phyloP scores from a whole-genome alignment of 2,329 filamentous ascomycete species.

The Xylaria sp. region DNA sequence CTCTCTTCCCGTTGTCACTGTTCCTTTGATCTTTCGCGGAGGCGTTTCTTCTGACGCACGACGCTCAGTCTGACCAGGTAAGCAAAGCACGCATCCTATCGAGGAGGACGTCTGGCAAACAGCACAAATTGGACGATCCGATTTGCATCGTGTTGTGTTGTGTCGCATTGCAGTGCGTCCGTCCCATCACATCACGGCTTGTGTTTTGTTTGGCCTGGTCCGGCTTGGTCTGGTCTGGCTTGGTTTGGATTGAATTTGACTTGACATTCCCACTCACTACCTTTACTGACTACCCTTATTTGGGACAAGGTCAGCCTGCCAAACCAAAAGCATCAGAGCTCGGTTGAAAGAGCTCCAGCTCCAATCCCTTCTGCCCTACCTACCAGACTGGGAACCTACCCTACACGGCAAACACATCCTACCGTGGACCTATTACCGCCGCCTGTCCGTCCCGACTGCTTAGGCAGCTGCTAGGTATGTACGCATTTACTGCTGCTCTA shows the following conservation, averaged over 20 bases:
- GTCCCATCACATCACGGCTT: constrained; percentile 9
- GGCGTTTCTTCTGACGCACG: neutral
- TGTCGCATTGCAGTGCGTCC: constrained; percentile 14
- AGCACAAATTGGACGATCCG: constrained; percentile 5
- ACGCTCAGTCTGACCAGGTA: neutral
- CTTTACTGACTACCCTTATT: constrained; percentile 7
- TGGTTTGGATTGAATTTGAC: neutral
- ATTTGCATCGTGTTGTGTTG: constrained; percentile 14
- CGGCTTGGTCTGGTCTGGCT: neutral
- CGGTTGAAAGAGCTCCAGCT: constrained; percentile 6
- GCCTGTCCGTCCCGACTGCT: neutral
- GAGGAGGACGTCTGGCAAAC: constrained; percentile 8
- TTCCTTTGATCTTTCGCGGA: neutral
- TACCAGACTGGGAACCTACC: constrained; percentile 24
- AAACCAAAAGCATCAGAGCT: constrained; percentile 4
- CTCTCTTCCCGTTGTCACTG: neutral
- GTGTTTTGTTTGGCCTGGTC: neutral
- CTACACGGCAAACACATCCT: constrained; percentile 32
- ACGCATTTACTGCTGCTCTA: neutral
- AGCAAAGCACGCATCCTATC: constrained; percentile 1
- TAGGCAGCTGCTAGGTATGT: constrained; percentile 6
- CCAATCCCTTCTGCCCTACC: constrained; percentile 20
- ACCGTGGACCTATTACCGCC: constrained; percentile 27
- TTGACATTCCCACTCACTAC: constrained; percentile 15
- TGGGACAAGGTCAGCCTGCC: constrained; percentile 18